Percentiles rank a stretch among this genome's conserved stretches.
These are phyloP conservation scores for Candida stauntonica DNA, from an alignment of 805 yeast species.

Conservation along the genomic window DNA sequence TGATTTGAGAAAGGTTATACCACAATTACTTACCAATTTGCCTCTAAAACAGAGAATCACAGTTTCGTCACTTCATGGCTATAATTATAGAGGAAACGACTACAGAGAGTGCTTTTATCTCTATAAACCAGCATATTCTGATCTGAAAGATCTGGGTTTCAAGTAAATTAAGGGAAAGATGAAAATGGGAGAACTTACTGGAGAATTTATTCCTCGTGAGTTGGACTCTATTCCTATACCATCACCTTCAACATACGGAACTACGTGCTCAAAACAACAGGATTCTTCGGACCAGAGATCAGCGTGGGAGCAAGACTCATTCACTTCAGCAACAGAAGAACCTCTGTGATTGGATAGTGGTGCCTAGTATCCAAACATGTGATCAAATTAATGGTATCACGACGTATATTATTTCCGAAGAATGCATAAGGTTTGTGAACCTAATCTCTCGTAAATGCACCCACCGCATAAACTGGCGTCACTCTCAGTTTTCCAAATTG, in stretches of 20 bases:
- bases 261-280: no score
- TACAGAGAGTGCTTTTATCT: conserved; percentile 4
- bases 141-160: conserved; percentile 1
- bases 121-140: conserved; percentile 1
- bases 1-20: conserved; percentile 3
- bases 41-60: conserved; percentile 5
- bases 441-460: no score
- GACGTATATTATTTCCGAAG: no score
- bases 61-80: background rate
- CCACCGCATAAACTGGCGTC: no score
- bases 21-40: background rate
- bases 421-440: no score
- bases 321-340: background rate
- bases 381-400: no score
- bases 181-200: background rate
- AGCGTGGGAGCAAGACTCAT: background rate
- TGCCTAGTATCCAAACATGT: no score
- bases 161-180: background rate
- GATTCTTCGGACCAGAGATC: background rate
- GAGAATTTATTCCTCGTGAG: conserved; percentile 1
- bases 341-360: background rate
- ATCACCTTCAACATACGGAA: no score
- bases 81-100: background rate
- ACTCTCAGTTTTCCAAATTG: no score
- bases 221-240: no score